A percentile compares a stretch with the other conserved stretches of the same genome.
phyloP scores from a whole-genome alignment of 768 basidiomycete genomes.

The Suillus brevipes region DNA sequence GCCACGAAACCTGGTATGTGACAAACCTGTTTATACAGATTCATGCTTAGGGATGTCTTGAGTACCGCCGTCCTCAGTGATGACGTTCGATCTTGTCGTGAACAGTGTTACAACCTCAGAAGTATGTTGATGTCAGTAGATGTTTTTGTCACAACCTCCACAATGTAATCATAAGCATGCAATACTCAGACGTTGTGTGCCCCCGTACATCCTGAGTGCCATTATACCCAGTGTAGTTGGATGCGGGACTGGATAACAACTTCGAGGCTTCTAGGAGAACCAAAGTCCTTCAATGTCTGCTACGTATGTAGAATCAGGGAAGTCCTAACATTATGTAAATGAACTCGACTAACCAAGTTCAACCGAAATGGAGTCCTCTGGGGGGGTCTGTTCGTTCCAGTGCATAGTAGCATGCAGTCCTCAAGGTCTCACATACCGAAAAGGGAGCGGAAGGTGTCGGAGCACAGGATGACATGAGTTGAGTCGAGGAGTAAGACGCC shows the following conservation, averaged over 20 bases:
- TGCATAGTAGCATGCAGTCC: neutral
- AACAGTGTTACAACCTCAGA: slow-evolving; percentile 56
- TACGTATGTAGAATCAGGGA: neutral
- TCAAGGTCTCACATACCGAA: slow-evolving; percentile 7
- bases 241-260: neutral
- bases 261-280: neutral
- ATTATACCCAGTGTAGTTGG: neutral
- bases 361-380: neutral
- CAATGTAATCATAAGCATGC: neutral
- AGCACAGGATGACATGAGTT: neutral
- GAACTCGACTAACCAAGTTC: neutral
- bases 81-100: slow-evolving; percentile 50
- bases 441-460: neutral
- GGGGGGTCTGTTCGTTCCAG: neutral
- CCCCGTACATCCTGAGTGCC: neutral
- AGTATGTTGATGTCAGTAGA: slow-evolving; percentile 14
- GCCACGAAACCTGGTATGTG: slow-evolving; percentile 7
- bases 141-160: neutral
- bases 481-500: neutral
- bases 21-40: neutral
- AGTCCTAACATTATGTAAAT: neutral
- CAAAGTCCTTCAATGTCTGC: neutral
- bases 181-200: neutral
- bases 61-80: slow-evolving; percentile 43
- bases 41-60: slow-evolving; percentile 15